Evolutionary conservation across 1,284 basidiomycete species (phyloP), one percentile per base, ranked within the genome.

Genomic region (Rhodofomes roseus): DNA sequence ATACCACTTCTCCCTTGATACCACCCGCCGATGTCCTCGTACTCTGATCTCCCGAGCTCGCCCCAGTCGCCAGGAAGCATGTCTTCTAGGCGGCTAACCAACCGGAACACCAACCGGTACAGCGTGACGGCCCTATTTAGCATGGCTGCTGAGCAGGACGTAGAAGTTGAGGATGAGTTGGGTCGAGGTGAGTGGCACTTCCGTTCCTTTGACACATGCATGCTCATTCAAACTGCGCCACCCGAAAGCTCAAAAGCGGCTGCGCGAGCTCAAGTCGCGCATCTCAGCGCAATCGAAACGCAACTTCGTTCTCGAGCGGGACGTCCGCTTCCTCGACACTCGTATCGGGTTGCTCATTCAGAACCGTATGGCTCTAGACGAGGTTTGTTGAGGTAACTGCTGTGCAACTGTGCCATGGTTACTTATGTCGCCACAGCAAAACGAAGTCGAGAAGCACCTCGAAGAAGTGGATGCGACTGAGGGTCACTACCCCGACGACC

Each of bases 271-370:
- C 67, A 99, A 99, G 78, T 85, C 90, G n/a, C 92, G 95, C 69
- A 99, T 99, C 65, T 98, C 95, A 23, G 90, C 93, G 0, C 97
- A 99, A 78, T 96, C 93, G 57, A 99, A 99, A 83, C 98, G 96
- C 84, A 99, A 99, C 78, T 99, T 99, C 72, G 95, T 99, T 29
- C 84, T 99, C 31, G 96, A 99, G 74, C 87, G 96, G 52, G 97
- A 99, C 76, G 97, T 99, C 40, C 90, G 97, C 54, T 99, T 99
- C 76, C 87, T 99, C 56, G 97, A 99, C 79, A 94, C 93, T 51
- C 87, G 97, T 57, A 99, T 99, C 72, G 97, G 96, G 7, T 81
- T 99, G 48, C 84, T 99, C 65, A 99, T 99, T 70, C 95, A 98
- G 76, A 98, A 99, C 73, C 84, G 95, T 63, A 98, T 98, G 92